Conservation (phyloP, 2,329 filamentous ascomycete genomes). For the Diaporthe sp. region DNA sequence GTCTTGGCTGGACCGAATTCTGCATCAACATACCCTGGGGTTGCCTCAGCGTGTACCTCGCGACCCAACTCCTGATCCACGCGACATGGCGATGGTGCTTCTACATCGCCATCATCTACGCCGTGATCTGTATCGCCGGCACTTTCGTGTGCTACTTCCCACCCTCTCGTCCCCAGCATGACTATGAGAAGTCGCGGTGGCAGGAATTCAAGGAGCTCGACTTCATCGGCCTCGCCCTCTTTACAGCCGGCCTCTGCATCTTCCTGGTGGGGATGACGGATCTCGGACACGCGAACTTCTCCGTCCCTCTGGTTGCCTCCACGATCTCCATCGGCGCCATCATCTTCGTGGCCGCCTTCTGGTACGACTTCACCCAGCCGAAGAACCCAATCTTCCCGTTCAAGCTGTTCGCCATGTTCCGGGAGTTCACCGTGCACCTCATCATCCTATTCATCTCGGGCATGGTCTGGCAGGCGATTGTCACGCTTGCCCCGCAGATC, state of each 20-base stretch:
- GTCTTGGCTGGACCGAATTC: conserved; percentile 50
- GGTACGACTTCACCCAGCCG: conserved; percentile 46
- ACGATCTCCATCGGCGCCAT: conserved; percentile 44
- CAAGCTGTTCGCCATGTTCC: conserved; percentile 48
- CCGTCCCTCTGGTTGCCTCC: conserved; percentile 41
- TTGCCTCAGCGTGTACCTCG: conserved; percentile 47
- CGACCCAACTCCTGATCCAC: conserved; percentile 47
- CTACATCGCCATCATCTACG: conserved; percentile 48
- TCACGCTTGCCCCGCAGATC: conserved; percentile 48
- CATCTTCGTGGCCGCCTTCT: conserved; percentile 43
- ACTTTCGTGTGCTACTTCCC: conserved; percentile 48
- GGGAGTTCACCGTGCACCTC: conserved; percentile 49
- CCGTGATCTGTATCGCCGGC: conserved; percentile 45
- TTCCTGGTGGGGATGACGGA: conserved; percentile 46
- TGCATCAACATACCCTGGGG: conserved; percentile 49
- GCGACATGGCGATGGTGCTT: conserved; percentile 50
- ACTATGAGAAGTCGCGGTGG: conserved; percentile 49
- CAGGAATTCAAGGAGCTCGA: conserved; percentile 50
- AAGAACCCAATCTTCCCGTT: conserved; percentile 47
- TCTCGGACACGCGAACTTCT: conserved; percentile 42
- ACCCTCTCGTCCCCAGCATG: conserved; percentile 47
- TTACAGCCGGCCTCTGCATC: conserved; percentile 43
- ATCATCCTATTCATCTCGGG: conserved; percentile 51
- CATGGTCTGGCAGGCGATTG: conserved; percentile 45
- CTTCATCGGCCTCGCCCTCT: conserved; percentile 48